Conservation (phyloP, 2,329 filamentous ascomycete genomes). For the Fonsecaea nubica region DNA sequence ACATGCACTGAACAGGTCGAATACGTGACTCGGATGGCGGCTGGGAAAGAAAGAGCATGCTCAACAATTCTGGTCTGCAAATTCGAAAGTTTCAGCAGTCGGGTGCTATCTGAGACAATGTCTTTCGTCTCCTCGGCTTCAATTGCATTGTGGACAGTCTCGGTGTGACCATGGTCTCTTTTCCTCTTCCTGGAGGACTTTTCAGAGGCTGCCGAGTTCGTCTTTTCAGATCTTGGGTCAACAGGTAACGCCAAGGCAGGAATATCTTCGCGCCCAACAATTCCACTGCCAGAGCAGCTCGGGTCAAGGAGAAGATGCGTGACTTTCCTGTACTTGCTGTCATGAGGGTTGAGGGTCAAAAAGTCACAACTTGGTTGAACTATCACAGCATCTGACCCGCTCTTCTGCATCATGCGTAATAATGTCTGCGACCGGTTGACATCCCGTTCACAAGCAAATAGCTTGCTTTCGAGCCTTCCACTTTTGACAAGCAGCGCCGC, state of each 20-base stretch:
- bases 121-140: constrained; percentile 57
- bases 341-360: constrained; percentile 71
- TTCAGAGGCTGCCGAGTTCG: constrained; percentile 44
- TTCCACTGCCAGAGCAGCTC: constrained; percentile 94
- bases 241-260: constrained; percentile 70
- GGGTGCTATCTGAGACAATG: constrained; percentile 56
- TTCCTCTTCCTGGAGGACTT: constrained; percentile 53
- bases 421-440: constrained; percentile 73
- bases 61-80: constrained; percentile 83
- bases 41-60: constrained; percentile 83
- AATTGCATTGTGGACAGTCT: constrained; percentile 36
- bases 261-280: constrained; percentile 83
- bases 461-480: constrained; percentile 41
- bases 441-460: constrained; percentile 84
- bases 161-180: constrained; percentile 40
- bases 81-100: constrained; percentile 74
- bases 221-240: constrained; percentile 32
- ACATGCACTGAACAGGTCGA: constrained; percentile 91
- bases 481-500: constrained; percentile 69
- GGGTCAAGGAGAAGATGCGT: constrained; percentile 85
- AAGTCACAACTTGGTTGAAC: constrained; percentile 83
- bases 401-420: constrained; percentile 80
- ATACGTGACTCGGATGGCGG: constrained; percentile 79
- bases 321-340: constrained; percentile 70
- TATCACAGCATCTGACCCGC: constrained; percentile 72